Percentiles rank a stretch among this genome's conserved stretches.
phyloP scores from a whole-genome alignment of 768 basidiomycete genomes.

The Suillus ampliporus region DNA sequence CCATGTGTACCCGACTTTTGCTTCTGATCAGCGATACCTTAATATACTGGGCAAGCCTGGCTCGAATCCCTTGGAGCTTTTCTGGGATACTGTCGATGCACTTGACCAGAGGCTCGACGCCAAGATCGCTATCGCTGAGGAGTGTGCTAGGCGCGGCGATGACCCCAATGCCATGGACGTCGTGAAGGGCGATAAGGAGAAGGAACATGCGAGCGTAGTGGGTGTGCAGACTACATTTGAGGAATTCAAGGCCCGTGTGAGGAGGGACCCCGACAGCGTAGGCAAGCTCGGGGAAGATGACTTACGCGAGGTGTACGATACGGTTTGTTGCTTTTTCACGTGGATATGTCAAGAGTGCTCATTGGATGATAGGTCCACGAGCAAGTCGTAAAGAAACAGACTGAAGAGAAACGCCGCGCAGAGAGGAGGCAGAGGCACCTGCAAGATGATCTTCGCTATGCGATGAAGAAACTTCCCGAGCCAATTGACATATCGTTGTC shows the following conservation, averaged over 20 bases:
- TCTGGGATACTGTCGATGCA: conserved; percentile 91
- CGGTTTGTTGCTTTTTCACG: conserved; percentile 50
- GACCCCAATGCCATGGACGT: conserved; percentile 46
- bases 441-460: conserved; percentile 96
- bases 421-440: conserved; percentile 87
- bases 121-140: conserved; percentile 73
- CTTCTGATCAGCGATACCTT: conserved; percentile 82
- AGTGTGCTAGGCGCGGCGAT: conserved; percentile 54
- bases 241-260: conserved; percentile 64
- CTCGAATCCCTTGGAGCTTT: conserved; percentile 93
- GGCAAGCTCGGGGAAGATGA: conserved; percentile 56
- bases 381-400: conserved; percentile 72
- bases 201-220: conserved; percentile 46
- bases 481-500: conserved; percentile 74
- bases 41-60: conserved; percentile 91
- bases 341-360: conserved; percentile 8
- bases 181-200: conserved; percentile 27
- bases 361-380: conserved; percentile 63
- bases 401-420: conserved; percentile 84
- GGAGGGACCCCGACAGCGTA: conserved; percentile 58
- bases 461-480: conserved; percentile 87
- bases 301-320: conserved; percentile 60
- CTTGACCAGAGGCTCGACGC: conserved; percentile 86
- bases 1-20: conserved; percentile 78
- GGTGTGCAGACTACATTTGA: conserved; percentile 66